Percentiles rank a stretch among this genome's conserved stretches.
These are phyloP conservation scores for Ganoderma resinaceum DNA, from an alignment of 1,284 basidiomycete genomes.

Conservation along the genomic window DNA sequence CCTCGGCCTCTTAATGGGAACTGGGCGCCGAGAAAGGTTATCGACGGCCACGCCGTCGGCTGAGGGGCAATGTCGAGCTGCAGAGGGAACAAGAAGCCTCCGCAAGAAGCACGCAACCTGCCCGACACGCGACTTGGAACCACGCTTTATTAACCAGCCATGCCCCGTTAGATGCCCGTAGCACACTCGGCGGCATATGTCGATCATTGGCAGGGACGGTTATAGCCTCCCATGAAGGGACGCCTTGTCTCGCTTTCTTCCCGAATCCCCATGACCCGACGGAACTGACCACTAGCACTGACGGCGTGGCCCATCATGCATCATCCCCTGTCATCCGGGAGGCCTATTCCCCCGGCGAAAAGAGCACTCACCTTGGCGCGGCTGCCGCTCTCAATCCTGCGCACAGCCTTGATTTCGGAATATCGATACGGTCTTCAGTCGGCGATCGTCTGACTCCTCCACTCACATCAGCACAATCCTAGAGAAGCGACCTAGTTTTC, in stretches of 20 bases:
- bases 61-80: conserved; percentile 21
- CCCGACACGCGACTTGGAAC: conserved; percentile 13
- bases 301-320: conserved; percentile 14
- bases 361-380: conserved; percentile 28
- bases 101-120: conserved; percentile 21
- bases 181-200: neutral
- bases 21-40: conserved; percentile 17
- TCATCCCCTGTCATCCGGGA: conserved; percentile 26
- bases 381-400: conserved; percentile 9
- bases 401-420: conserved; percentile 27
- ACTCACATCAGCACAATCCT: conserved; percentile 14
- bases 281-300: conserved; percentile 6
- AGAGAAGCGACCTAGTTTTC: conserved; percentile 8
- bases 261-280: conserved; percentile 19
- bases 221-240: conserved; percentile 23
- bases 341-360: conserved; percentile 18
- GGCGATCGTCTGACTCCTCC: conserved; percentile 16
- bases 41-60: conserved; percentile 20
- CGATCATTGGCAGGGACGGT: conserved; percentile 22
- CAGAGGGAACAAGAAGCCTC: conserved; percentile 11
- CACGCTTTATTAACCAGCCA: conserved; percentile 16
- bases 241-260: conserved; percentile 16
- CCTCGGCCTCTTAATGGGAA: conserved; percentile 24
- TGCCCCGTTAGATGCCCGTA: conserved; percentile 8
- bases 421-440: conserved; percentile 25